phyloP scores from a whole-genome alignment of 176 grass and related monocot genomes.

The Carex pumila region DNA sequence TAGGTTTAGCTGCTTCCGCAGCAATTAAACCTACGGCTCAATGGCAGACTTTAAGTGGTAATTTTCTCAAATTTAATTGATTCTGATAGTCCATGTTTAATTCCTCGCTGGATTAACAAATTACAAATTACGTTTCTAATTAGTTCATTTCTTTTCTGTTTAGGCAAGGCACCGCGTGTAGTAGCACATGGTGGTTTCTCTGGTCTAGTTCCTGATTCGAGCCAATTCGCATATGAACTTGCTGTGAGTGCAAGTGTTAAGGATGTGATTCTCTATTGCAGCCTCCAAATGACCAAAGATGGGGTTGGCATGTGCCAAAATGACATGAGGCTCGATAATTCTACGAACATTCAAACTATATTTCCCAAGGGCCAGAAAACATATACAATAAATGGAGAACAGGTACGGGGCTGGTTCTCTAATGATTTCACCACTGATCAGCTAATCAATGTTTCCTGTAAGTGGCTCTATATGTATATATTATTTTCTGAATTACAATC shows the following conservation, averaged over 20 bases:
- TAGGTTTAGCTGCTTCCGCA: conserved; percentile 46
- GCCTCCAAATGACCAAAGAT: conserved; percentile 62
- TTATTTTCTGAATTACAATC: neutral
- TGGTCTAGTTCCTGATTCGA: conserved; percentile 71
- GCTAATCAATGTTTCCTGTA: conserved; percentile 69
- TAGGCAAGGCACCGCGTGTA: conserved; percentile 50
- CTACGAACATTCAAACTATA: conserved; percentile 31
- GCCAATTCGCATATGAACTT: conserved; percentile 44
- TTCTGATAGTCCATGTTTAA: neutral
- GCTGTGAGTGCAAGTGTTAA: conserved; percentile 38
- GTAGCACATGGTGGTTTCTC: conserved; percentile 81
- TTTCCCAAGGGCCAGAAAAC: conserved; percentile 49
- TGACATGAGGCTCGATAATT: conserved; percentile 55
- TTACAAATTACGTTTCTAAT: neutral
- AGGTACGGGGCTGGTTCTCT: conserved; percentile 63
- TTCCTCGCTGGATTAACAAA: conserved; percentile 9
- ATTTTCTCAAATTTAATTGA: conserved; percentile 9
- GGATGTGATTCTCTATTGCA: conserved; percentile 45
- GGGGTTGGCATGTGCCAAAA: conserved; percentile 48
- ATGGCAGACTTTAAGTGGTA: conserved; percentile 76
- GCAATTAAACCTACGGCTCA: conserved; percentile 23
- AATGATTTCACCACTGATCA: conserved; percentile 68
- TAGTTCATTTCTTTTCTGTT: neutral
- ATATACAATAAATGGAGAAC: conserved; percentile 41
- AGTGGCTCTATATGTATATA: conserved; percentile 23